phyloP scores from a whole-genome alignment of 2,329 filamentous ascomycete genomes.

The Magnaporthiopsis incrustans region DNA sequence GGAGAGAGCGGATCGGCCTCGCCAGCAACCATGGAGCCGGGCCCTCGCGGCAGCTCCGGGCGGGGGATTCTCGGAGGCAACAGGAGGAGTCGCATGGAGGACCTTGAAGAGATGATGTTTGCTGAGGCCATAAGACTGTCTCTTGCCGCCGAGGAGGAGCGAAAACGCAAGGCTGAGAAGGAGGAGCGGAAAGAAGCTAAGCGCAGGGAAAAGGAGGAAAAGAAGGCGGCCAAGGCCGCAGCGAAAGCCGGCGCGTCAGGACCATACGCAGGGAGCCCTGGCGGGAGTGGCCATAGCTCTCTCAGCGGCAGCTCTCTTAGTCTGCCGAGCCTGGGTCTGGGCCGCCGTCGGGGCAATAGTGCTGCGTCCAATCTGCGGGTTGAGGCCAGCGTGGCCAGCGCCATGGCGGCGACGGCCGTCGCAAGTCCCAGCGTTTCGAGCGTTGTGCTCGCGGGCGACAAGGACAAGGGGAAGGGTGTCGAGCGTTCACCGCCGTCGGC shows the following conservation, averaged over 20 bases:
- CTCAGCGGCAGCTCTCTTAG: conserved; percentile 59
- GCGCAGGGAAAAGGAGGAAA: conserved; percentile 75
- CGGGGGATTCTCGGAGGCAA: conserved; percentile 17
- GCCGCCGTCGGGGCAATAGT: conserved; percentile 52
- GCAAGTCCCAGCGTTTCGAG: conserved; percentile 9
- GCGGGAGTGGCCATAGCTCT: conserved; percentile 33
- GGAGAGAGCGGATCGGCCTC: conserved; percentile 15
- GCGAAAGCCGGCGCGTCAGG: conserved; percentile 29
- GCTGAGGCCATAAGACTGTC: conserved; percentile 91
- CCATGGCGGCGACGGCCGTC: conserved; percentile 29
- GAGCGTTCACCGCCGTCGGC: conserved; percentile 28
- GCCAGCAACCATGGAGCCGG: conserved; percentile 23
- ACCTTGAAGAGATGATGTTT: conserved; percentile 97
- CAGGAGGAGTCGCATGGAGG: conserved; percentile 58
- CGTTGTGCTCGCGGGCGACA: conserved; percentile 16
- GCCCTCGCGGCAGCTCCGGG: conserved; percentile 20
- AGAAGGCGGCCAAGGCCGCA: conserved; percentile 64
- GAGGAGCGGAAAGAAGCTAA: conserved; percentile 76
- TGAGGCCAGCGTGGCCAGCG: conserved; percentile 43
- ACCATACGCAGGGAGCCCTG: conserved; percentile 27
- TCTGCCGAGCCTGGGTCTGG: conserved; percentile 50
- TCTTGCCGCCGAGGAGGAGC: conserved; percentile 85
- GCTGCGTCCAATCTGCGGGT: conserved; percentile 50
- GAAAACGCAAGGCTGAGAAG: conserved; percentile 78
- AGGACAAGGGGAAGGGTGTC: conserved; percentile 61